Conservation (phyloP, 2,329 filamentous ascomycete species). For the Didymella glomerata region DNA sequence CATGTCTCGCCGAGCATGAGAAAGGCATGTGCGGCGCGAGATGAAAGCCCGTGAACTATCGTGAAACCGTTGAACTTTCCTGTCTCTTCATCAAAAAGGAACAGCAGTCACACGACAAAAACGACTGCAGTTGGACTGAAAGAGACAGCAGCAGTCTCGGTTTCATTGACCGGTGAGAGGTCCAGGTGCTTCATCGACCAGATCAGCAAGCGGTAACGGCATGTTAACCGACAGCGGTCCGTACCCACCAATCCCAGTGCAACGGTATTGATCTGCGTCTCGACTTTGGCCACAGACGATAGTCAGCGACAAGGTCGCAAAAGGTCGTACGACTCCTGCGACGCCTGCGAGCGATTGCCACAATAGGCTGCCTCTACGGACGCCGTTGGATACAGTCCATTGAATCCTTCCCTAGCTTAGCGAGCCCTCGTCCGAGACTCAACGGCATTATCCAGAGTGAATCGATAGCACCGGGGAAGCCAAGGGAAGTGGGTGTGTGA, state of each 20-base stretch:
- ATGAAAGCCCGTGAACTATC: conserved; percentile 6
- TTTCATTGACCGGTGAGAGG: neutral
- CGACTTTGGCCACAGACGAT: conserved; percentile 8
- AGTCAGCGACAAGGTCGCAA: conserved; percentile 1
- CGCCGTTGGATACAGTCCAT: neutral
- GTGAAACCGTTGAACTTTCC: neutral
- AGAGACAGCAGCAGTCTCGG: neutral
- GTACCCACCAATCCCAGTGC: conserved; percentile 11
- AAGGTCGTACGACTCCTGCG: conserved; percentile 9
- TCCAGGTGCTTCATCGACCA: conserved; percentile 16
- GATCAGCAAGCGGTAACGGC: conserved; percentile 11
- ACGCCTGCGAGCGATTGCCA: conserved; percentile 2
- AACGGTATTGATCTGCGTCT: conserved; percentile 18
- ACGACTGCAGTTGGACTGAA: neutral
- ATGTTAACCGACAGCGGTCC: conserved; percentile 21
- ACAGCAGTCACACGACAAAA: neutral
- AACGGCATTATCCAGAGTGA: conserved; percentile 2
- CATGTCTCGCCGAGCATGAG: conserved; percentile 2
- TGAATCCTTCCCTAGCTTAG: neutral
- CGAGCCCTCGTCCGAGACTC: neutral
- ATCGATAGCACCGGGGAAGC: conserved; percentile 2
- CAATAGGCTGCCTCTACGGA: conserved; percentile 5
- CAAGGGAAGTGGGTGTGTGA: conserved; percentile 9
- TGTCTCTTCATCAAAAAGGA: neutral
- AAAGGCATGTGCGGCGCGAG: conserved; percentile 4